phyloP scores from a whole-genome alignment of 495 filamentous ascomycete species.

The Wilcoxina mikolae region DNA sequence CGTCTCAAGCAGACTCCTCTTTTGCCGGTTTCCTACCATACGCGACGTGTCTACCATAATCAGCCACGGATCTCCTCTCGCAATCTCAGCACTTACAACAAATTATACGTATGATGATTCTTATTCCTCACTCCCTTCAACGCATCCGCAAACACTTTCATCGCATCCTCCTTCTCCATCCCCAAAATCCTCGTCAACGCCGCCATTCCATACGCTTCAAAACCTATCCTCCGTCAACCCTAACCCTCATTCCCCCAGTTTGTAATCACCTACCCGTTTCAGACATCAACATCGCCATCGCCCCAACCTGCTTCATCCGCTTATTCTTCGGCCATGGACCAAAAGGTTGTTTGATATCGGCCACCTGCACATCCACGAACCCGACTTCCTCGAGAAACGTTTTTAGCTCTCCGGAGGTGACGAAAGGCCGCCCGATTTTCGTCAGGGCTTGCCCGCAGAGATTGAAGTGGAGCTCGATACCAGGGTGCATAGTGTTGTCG shows the following conservation, averaged over 20 bases:
- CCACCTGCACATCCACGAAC: conserved; percentile 9
- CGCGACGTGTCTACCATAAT: neutral
- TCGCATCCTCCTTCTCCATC: neutral
- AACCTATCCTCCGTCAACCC: too few relatives aligned
- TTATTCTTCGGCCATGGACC: conserved; percentile 37
- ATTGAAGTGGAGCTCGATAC: neutral
- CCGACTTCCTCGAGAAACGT: conserved; percentile 1
- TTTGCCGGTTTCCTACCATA: neutral
- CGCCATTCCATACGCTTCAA: too few relatives aligned
- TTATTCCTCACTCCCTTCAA: neutral
- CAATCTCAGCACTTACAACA: conserved; percentile 8
- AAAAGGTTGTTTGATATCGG: conserved; percentile 26
- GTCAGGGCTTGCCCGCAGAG: neutral
- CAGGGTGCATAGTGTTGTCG: neutral
- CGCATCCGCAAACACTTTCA: neutral
- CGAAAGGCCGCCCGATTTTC: neutral
- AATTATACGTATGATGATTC: conserved; percentile 27
- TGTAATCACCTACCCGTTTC: neutral
- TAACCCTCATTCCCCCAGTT: too few relatives aligned
- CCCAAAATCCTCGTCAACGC: neutral
- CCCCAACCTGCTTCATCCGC: conserved; percentile 35
- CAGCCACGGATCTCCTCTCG: neutral
- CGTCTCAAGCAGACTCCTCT: too few relatives aligned
- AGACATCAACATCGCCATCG: neutral
- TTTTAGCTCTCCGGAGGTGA: neutral